phyloP scores from a whole-genome alignment of 2,329 filamentous ascomycete species.

The Cladosporium sp. region DNA sequence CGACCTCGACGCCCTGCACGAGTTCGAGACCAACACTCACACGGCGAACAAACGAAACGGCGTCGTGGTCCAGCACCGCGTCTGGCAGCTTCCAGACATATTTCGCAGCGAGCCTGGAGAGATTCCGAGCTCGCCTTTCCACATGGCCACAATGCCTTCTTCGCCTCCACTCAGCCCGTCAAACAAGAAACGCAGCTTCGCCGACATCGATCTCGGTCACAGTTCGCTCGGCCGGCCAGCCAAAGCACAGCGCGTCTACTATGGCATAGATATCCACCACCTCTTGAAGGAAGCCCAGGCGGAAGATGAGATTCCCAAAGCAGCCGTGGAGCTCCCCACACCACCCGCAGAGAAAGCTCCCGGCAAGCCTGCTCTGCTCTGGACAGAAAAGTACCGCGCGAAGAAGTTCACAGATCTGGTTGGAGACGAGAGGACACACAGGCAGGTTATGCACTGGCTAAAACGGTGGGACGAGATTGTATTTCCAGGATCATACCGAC shows the following conservation, averaged over 20 bases:
- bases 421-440: conserved; percentile 89
- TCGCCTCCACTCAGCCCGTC: conserved; percentile 45
- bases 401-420: conserved; percentile 87
- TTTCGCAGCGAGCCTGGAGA: conserved; percentile 42
- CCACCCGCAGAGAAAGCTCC: conserved; percentile 35
- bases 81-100: conserved; percentile 41
- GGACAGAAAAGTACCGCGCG: conserved; percentile 97
- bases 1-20: conserved; percentile 33
- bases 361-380: conserved; percentile 55
- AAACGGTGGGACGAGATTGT: conserved; percentile 92
- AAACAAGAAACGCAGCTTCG: conserved; percentile 27
- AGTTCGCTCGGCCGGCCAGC: conserved; percentile 40
- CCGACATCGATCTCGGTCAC: conserved; percentile 23
- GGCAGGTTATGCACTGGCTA: conserved; percentile 83
- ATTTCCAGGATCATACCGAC: conserved; percentile 68
- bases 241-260: conserved; percentile 69
- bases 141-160: conserved; percentile 58
- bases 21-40: conserved; percentile 42
- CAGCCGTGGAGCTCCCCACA: conserved; percentile 25
- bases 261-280: conserved; percentile 85
- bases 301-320: conserved; percentile 43
- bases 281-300: conserved; percentile 66
- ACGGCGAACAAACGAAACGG: conserved; percentile 37
- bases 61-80: conserved; percentile 47
- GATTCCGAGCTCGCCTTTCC: conserved; percentile 36